Evolutionary conservation across 805 yeast species (phyloP).

Genomic region (Hanseniaspora mollemarum): DNA sequence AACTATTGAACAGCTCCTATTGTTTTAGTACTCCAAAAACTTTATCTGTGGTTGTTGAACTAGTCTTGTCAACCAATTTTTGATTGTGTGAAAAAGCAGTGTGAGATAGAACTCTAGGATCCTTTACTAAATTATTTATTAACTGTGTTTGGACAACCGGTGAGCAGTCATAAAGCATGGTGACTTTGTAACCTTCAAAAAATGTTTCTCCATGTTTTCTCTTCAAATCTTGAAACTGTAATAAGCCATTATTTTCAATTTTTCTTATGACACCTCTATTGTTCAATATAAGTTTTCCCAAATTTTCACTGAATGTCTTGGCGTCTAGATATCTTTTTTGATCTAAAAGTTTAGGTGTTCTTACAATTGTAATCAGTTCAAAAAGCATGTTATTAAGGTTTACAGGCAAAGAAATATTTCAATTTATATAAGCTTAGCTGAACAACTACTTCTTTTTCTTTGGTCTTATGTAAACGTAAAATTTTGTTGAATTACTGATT

Average conservation of each 20-base stretch:
- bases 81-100: not conserved
- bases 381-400: conserved; percentile 51
- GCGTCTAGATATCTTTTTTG: conserved; percentile 48
- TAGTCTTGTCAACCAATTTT: not conserved
- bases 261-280: conserved; percentile 92
- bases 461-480: no score
- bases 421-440: not conserved
- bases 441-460: no score
- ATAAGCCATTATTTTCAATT: conserved; percentile 66
- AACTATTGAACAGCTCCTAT: not conserved
- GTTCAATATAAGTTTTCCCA: conserved; percentile 70
- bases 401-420: not conserved
- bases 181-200: conserved; percentile 80
- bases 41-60: conserved; percentile 1
- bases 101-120: conserved; percentile 56
- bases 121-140: conserved; percentile 64
- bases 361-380: conserved; percentile 81
- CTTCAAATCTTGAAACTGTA: conserved; percentile 67
- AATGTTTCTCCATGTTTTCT: conserved; percentile 79
- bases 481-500: no score
- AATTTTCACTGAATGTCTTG: conserved; percentile 49
- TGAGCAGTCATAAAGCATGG: conserved; percentile 77
- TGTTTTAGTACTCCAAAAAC: not conserved
- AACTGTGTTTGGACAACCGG: conserved; percentile 80
- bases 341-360: conserved; percentile 44